phyloP scores from a whole-genome alignment of 352 stramenopile genomes.

The Pythium sp. region DNA sequence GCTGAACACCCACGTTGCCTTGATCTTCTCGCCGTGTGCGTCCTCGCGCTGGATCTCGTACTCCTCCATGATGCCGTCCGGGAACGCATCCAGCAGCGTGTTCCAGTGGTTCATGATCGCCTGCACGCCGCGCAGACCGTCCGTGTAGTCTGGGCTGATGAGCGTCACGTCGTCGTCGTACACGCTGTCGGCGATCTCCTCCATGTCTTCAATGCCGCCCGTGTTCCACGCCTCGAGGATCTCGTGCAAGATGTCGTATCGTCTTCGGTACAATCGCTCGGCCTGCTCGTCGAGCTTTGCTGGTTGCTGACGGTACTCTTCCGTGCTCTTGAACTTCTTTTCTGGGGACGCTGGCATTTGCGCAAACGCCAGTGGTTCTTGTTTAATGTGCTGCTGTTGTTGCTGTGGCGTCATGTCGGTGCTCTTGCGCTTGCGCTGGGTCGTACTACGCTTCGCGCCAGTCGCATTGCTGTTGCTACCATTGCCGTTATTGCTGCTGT shows the following conservation, averaged over 20 bases:
- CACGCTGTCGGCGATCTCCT: slow-evolving; percentile 74
- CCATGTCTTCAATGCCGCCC: slow-evolving; percentile 75
- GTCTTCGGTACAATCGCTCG: slow-evolving; percentile 55
- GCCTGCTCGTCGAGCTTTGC: slow-evolving; percentile 35
- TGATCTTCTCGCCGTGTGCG: slow-evolving; percentile 57
- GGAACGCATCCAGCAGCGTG: slow-evolving; percentile 64
- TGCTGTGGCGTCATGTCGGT: slow-evolving; percentile 26
- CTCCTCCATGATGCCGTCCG: slow-evolving; percentile 82
- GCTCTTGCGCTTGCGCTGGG: slow-evolving; percentile 63
- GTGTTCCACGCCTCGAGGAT: slow-evolving; percentile 83
- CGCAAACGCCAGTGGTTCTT: neutral
- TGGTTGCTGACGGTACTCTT: slow-evolving; percentile 14
- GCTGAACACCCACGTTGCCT: slow-evolving; percentile 72
- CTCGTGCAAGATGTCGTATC: slow-evolving; percentile 71
- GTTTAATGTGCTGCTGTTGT: slow-evolving; percentile 20
- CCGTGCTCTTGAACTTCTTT: slow-evolving; percentile 35
- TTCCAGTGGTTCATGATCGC: slow-evolving; percentile 77
- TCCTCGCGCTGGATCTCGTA: slow-evolving; percentile 72
- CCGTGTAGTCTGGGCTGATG: slow-evolving; percentile 59
- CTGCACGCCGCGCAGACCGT: slow-evolving; percentile 60
- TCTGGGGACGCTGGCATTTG: slow-evolving; percentile 9
- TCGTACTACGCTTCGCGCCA: slow-evolving; percentile 12
- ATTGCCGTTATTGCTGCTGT: slow-evolving; percentile 6
- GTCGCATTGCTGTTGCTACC: neutral
- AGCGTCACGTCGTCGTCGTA: slow-evolving; percentile 73